Evolutionary conservation across 345 rosid genomes (phyloP).

Genomic region (Eucalyptus albens): DNA sequence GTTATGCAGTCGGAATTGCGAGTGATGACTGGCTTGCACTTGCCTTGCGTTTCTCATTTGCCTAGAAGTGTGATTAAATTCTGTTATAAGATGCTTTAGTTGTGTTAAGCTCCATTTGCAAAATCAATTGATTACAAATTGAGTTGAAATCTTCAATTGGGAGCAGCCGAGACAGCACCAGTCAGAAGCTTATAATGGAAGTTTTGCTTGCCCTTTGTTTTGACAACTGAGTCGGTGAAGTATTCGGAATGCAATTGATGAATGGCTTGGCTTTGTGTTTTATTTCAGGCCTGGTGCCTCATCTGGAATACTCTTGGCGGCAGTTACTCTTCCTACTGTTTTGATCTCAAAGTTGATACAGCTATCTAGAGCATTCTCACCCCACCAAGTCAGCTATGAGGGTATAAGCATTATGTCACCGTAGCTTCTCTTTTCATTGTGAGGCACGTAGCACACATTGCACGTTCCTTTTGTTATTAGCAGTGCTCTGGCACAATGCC

Average conservation of each 20-base stretch:
- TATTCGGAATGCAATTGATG: neutral
- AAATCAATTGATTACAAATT: neutral
- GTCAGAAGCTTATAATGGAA: neutral
- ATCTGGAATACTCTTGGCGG: constrained; percentile 81
- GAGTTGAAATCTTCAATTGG: neutral
- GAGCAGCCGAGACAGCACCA: neutral
- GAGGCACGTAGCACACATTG: neutral
- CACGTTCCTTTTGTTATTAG: neutral
- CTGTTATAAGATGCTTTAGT: neutral
- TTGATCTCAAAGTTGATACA: constrained; percentile 69
- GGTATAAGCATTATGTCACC: constrained; percentile 14
- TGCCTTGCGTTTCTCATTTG: neutral
- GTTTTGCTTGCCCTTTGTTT: neutral
- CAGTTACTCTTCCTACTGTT: constrained; percentile 70
- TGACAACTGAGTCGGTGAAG: neutral
- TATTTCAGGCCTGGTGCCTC: constrained; percentile 64
- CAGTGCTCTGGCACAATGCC: neutral
- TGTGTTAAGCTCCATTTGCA: neutral
- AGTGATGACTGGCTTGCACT: neutral
- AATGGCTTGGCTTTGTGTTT: neutral
- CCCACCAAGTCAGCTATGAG: constrained; percentile 32
- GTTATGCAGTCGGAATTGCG: neutral
- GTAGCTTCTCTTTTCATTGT: neutral
- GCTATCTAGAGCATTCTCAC: constrained; percentile 48
- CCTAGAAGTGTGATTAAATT: neutral